These are phyloP conservation scores for Aspergillus eucalypticola DNA, from an alignment of 2,329 filamentous ascomycete species.

Conservation along the genomic window DNA sequence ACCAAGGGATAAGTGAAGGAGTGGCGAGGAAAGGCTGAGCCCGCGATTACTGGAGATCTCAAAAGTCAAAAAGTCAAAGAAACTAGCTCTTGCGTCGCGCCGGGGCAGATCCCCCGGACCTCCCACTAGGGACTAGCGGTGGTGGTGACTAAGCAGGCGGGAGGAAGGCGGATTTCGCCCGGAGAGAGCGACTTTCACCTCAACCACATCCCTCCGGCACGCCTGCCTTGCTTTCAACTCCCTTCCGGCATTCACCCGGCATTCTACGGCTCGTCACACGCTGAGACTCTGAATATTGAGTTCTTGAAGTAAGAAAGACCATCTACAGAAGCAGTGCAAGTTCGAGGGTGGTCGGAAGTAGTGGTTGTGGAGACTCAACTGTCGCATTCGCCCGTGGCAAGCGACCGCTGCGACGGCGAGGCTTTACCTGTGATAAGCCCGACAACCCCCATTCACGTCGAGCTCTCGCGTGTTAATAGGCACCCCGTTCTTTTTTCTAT, in stretches of 20 bases:
- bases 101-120: slow-evolving; percentile 5
- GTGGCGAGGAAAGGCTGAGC: not conserved
- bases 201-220: slow-evolving; percentile 33
- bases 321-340: slow-evolving; percentile 10
- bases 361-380: slow-evolving; percentile 16
- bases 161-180: slow-evolving; percentile 40
- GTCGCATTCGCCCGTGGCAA: slow-evolving; percentile 26
- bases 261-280: not conserved
- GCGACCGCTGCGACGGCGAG: slow-evolving; percentile 20
- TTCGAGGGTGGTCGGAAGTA: slow-evolving; percentile 15
- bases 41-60: not conserved
- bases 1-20: too few relatives aligned
- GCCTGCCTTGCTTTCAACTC: slow-evolving; percentile 5
- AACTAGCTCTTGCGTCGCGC: not conserved
- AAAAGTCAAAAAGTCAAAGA: not conserved
- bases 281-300: slow-evolving; percentile 1
- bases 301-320: not conserved
- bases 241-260: not conserved
- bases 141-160: slow-evolving; percentile 36
- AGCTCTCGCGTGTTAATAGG: slow-evolving; percentile 8
- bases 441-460: slow-evolving; percentile 7
- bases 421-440: slow-evolving; percentile 17
- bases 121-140: slow-evolving; percentile 5
- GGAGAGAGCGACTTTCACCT: slow-evolving; percentile 38
- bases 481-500: slow-evolving; percentile 7